These are phyloP conservation scores for Fomitopsis betulina DNA, from an alignment of 1,284 basidiomycete genomes.

Conservation along the genomic window DNA sequence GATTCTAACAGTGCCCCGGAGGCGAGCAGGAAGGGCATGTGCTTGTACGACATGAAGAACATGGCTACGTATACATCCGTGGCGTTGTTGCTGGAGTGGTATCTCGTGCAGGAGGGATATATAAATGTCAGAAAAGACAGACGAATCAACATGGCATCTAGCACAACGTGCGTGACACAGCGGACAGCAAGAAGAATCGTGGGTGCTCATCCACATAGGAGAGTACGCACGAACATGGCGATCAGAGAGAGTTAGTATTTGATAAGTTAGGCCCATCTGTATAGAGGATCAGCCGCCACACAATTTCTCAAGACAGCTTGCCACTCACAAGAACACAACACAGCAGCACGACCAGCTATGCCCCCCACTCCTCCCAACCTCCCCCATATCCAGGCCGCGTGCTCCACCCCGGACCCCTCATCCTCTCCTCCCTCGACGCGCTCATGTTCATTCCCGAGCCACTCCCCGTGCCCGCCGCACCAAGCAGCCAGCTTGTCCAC, in stretches of 20 bases:
- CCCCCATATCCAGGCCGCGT: constrained; percentile 19
- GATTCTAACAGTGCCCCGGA: too few relatives aligned
- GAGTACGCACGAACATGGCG: neutral
- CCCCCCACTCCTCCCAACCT: constrained; percentile 25
- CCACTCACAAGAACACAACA: neutral
- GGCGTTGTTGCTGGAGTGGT: neutral
- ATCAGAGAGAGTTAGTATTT: constrained; percentile 4
- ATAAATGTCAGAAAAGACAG: neutral
- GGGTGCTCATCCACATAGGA: neutral
- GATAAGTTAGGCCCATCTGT: neutral
- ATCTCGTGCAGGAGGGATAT: neutral
- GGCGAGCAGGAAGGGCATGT: constrained; percentile 7
- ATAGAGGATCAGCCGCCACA: neutral
- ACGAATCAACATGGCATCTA: neutral
- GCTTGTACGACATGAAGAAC: constrained; percentile 19
- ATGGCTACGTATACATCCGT: constrained; percentile 1
- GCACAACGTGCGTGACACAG: neutral
- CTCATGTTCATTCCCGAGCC: constrained; percentile 12
- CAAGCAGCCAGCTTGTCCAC: constrained; percentile 47
- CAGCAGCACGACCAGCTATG: constrained; percentile 5
- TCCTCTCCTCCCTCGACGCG: constrained; percentile 20
- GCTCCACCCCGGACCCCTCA: constrained; percentile 15
- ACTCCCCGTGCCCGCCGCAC: constrained; percentile 16
- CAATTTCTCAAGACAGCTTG: neutral
- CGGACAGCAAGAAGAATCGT: neutral